phyloP scores from a whole-genome alignment of 2,329 filamentous ascomycete species.

The Penicillium paneum region DNA sequence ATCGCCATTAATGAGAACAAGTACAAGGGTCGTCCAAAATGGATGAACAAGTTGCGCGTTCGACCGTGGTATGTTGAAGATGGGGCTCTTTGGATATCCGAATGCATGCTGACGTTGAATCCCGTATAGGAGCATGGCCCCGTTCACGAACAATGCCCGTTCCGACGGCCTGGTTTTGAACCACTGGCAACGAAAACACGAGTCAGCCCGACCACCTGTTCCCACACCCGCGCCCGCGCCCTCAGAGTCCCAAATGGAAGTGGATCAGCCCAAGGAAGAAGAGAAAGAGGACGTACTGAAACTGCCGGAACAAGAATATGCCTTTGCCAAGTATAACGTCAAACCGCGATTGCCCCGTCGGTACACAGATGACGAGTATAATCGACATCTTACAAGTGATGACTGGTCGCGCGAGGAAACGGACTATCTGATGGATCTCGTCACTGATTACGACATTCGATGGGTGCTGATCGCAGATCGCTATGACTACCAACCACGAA shows the following conservation, averaged over 20 bases:
- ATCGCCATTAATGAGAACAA: constrained; percentile 53
- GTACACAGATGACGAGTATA: constrained; percentile 87
- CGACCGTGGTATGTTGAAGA: constrained; percentile 48
- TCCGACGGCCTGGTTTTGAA: constrained; percentile 66
- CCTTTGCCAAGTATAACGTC: constrained; percentile 86
- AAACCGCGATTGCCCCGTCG: constrained; percentile 67
- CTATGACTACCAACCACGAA: constrained; percentile 63
- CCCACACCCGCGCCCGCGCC: constrained; percentile 18
- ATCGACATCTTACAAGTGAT: constrained; percentile 65
- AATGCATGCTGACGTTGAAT: constrained; percentile 31
- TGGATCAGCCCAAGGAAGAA: constrained; percentile 40
- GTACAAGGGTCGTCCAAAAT: constrained; percentile 51
- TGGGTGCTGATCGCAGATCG: constrained; percentile 92
- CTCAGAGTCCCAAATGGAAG: constrained; percentile 39
- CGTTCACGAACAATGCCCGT: constrained; percentile 76
- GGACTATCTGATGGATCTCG: constrained; percentile 77
- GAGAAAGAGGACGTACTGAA: constrained; percentile 32
- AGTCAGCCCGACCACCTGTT: constrained; percentile 36
- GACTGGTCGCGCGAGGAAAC: constrained; percentile 94
- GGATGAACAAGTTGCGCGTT: constrained; percentile 44
- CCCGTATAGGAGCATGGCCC: constrained; percentile 64
- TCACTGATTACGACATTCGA: constrained; percentile 75
- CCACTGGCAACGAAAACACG: constrained; percentile 74
- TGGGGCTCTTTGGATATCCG: constrained; percentile 53
- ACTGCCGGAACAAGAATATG: constrained; percentile 47